Base-by-base conservation (phyloP, 2,329 filamentous ascomycete species). In the Magnaporthiopsis incrustans region DNA sequence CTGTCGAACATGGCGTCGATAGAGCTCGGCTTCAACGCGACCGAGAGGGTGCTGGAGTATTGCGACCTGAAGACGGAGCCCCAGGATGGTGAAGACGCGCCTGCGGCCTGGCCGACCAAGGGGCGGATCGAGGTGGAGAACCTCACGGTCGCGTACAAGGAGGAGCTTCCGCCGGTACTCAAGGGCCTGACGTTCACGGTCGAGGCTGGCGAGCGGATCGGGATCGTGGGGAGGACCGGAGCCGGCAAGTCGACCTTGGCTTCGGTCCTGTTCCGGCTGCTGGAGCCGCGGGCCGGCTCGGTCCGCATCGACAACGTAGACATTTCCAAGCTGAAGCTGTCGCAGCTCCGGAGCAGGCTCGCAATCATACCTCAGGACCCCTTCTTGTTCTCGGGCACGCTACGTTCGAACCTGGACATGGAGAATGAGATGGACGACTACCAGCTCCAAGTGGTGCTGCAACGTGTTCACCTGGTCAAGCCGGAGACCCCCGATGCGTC, bases 321-420 rank as follows among this genome's bases (percentile, higher is more conserved):
- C 69, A 88, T 88, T 68, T 77, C 80, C 67, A 83, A 75, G 4
- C 79, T 89, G 65, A 85, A 85, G 57, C 79, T 89, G 4, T 79
- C 83, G 62, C 83, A 88, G 69, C 76, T 89, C 18, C 79, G 86
- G 12, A 85, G 81, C 60, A 80, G 85, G 32, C 76, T 89, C 8
- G 82, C 83, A 58, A 89, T 89, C 69, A 89, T 89, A 64, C 86
- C 86, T 0, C 86, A 89, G 70, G 86, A 89, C 65, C 86, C 86
- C 0, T 88, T 86, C 1, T 77, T 89, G 4, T 89, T 89, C 77
- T 82, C 82, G 63, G 86, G 86, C 59, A 88, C 86, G 1, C 80
- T 89, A 62, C 78, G 86, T 59, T 82, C 79, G 61, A 89, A 89
- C 66, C 75, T 89, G 5, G 86, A 89, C 67, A 85, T 86, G 2